Percentiles rank a stretch among this genome's conserved stretches.
These are phyloP conservation scores for Athelia sp. DNA, from an alignment of 1,284 basidiomycete species.

Conservation along the genomic window DNA sequence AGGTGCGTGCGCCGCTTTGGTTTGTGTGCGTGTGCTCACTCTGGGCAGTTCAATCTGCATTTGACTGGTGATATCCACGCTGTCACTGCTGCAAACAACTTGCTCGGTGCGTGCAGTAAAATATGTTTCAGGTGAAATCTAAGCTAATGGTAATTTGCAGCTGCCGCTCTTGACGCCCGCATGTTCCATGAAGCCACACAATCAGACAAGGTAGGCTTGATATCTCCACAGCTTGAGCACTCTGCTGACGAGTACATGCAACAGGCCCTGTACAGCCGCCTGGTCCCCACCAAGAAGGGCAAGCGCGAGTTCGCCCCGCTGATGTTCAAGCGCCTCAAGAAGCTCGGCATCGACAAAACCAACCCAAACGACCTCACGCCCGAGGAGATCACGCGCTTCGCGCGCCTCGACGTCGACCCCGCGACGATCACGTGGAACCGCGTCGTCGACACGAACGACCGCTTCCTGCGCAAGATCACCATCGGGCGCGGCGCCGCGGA, in stretches of 20 bases:
- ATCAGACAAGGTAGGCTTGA: constrained; percentile 70
- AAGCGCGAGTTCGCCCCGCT: constrained; percentile 93
- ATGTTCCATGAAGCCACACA: constrained; percentile 99
- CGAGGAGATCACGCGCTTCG: constrained; percentile 88
- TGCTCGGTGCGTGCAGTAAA: constrained; percentile 60
- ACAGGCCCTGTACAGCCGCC: constrained; percentile 82
- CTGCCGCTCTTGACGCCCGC: constrained; percentile 94
- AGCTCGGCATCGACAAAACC: constrained; percentile 95
- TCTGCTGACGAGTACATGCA: neutral
- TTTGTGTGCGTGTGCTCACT: constrained; percentile 6
- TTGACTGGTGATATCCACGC: constrained; percentile 98
- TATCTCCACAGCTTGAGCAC: neutral
- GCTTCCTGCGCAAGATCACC: constrained; percentile 93
- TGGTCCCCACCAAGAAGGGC: constrained; percentile 93
- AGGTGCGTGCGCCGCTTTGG: constrained; percentile 51
- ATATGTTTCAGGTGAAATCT: neutral
- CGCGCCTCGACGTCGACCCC: constrained; percentile 89
- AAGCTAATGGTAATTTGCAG: constrained; percentile 31
- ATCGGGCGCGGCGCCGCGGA: constrained; percentile 90
- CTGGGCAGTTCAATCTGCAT: constrained; percentile 81
- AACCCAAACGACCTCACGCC: constrained; percentile 90
- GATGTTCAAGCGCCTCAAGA: constrained; percentile 93
- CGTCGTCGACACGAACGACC: constrained; percentile 95
- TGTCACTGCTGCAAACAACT: constrained; percentile 95
- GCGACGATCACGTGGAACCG: constrained; percentile 98